Base-by-base conservation (phyloP, 2,329 filamentous ascomycete species). In the Fonsecaea pedrosoi region DNA sequence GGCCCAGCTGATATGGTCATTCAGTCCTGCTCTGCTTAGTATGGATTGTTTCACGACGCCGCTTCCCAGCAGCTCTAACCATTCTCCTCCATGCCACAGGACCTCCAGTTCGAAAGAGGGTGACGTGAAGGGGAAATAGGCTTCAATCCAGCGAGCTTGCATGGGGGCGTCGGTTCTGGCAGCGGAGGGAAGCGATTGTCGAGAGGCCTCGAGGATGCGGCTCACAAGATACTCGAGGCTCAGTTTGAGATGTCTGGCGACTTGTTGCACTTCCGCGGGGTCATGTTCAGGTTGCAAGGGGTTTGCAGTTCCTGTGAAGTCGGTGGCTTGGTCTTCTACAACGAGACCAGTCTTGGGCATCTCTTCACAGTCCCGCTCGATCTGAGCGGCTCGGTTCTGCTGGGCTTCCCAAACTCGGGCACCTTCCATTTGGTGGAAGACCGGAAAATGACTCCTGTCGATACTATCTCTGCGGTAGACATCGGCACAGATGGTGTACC, bases 341-440 rank as follows among this genome's bases (percentile, higher is more conserved):
- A 53, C 37, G 13, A 69, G 48, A 8, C 42, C 38, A n/a, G 60
- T 66, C 40, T 65, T 60, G 35, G 93, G 92, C 37, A 98, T 84
- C 62, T 80, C 83, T 61, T 87, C 86, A 34, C 96, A 73, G 75
- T 96, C 84, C 84, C 81, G 85, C 86, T 76, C 82, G 85, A 66
- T 60, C 50, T 54, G 40, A 13, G 54, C 59, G 21, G 40, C 54
- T 35, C 64, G 45, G n/a, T 37, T 40, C 30, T 54, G 40, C 45
- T 67, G 78, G 12, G 40, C 30, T 35, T 25, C 37, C 94, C 95
- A 99, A 62, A 93, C 90, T 73, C 90, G 86, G 8, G 94, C 94
- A 12, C 93, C 94, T 78, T 99, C 95, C 94, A 98, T 98, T 81
- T 99, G 95, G 80, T 99, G 95, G 79, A 99, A 99, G 66, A 96